Conservation (phyloP, 192 early-diverging fungal species). For the Rhizoclosmatium globosum region DNA sequence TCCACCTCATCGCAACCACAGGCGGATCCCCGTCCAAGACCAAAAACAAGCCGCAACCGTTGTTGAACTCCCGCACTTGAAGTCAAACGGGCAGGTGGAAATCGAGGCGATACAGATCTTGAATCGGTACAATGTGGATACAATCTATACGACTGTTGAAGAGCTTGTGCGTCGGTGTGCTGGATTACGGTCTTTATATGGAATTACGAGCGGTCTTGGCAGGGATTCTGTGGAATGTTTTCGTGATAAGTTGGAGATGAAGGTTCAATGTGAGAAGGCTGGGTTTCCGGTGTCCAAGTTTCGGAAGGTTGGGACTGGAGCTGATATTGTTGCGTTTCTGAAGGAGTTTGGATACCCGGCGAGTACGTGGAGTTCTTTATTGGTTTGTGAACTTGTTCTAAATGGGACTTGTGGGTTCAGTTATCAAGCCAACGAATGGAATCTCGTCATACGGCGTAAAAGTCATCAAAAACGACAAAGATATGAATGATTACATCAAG, state of each 20-base stretch:
- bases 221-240: conserved; percentile 29
- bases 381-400: conserved; percentile 10
- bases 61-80: neutral
- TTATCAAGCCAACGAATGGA: neutral
- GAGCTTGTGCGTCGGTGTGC: conserved; percentile 53
- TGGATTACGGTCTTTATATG: conserved; percentile 38
- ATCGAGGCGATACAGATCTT: conserved; percentile 36
- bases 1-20: no score
- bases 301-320: conserved; percentile 48
- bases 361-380: conserved; percentile 39
- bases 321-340: conserved; percentile 21
- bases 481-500: conserved; percentile 34
- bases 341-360: conserved; percentile 38
- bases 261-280: neutral
- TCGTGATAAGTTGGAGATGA: conserved; percentile 42
- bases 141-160: conserved; percentile 56
- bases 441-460: conserved; percentile 36
- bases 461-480: conserved; percentile 45
- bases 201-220: conserved; percentile 11
- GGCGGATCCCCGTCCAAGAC: no score
- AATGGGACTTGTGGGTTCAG: conserved; percentile 33
- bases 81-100: conserved; percentile 31
- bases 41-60: no score
- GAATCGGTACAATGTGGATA: conserved; percentile 46
- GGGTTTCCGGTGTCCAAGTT: conserved; percentile 19